Conservation (phyloP, 139 green algal species). For the Klebsormidium nitens region DNA sequence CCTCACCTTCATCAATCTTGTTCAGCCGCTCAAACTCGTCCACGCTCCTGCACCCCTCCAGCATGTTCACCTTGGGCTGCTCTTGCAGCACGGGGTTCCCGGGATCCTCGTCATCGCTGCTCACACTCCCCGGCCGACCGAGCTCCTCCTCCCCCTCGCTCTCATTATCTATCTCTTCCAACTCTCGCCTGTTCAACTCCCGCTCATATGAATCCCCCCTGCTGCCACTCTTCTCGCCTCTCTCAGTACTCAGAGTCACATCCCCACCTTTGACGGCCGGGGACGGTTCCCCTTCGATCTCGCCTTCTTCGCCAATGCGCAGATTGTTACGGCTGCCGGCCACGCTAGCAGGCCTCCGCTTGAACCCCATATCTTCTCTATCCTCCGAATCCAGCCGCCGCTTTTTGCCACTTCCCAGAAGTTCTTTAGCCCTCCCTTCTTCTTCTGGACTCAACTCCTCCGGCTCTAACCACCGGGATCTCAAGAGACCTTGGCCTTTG, state of each 20-base stretch:
- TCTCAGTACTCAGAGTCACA: background rate
- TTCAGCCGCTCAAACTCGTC: conserved; percentile 69
- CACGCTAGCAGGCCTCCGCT: no score
- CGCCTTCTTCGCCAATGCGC: conserved; percentile 6
- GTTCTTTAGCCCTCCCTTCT: conserved; percentile 2
- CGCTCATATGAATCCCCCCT: conserved; percentile 1
- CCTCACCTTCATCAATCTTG: conserved; percentile 10
- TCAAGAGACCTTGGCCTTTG: no score
- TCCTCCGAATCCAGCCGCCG: background rate
- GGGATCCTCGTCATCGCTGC: background rate
- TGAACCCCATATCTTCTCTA: conserved; percentile 1
- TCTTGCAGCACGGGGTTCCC: background rate
- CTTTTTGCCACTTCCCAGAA: background rate
- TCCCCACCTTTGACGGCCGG: background rate
- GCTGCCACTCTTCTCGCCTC: background rate
- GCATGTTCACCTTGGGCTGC: conserved; percentile 23
- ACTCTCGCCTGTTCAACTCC: background rate
- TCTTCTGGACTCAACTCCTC: background rate
- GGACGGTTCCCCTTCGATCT: background rate
- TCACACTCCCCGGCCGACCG: background rate
- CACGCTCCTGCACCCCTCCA: conserved; percentile 65
- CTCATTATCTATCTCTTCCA: conserved; percentile 11
- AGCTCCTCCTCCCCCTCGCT: conserved; percentile 4
- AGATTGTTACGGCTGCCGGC: no score
- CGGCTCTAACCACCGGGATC: conserved; percentile 1